Percentiles rank a stretch among this genome's conserved stretches.
Conservation (phyloP, 2,329 filamentous ascomycete species). For the Graphium sp. region DNA sequence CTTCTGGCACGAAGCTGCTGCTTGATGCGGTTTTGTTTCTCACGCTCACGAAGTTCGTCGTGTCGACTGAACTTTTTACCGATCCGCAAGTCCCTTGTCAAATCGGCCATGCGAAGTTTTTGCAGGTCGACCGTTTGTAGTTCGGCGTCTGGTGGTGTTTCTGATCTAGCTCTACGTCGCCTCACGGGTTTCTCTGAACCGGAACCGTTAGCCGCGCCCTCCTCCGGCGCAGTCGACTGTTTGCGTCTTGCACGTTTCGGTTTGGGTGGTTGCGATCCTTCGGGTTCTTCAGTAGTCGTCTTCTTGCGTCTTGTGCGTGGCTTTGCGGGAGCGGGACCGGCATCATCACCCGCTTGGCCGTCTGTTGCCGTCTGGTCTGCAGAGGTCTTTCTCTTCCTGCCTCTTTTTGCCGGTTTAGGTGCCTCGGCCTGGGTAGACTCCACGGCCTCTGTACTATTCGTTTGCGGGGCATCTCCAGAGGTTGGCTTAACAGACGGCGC, state of each 20-base stretch:
- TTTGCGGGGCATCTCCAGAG: too few species aligned
- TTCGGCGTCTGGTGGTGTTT: conserved; percentile 49
- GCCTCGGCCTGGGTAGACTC: too few species aligned
- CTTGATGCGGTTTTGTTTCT: conserved; percentile 25
- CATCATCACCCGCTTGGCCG: too few species aligned
- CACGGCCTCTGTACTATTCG: too few species aligned
- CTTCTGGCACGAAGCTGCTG: conserved; percentile 1
- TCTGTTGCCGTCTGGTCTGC: too few species aligned
- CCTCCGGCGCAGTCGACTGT: not conserved
- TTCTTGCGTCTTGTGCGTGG: too few species aligned
- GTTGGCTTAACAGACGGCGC: too few species aligned
- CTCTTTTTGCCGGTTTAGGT: too few species aligned
- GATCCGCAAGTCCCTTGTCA: conserved; percentile 52
- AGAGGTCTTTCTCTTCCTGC: too few species aligned
- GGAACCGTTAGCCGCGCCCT: conserved; percentile 3
- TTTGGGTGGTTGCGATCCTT: not conserved
- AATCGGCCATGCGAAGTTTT: conserved; percentile 53
- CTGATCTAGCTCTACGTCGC: conserved; percentile 22
- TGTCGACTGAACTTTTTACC: conserved; percentile 64
- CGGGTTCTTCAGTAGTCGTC: not conserved
- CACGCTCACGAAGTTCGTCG: conserved; percentile 52
- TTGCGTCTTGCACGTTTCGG: conserved; percentile 1
- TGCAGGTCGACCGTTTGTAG: conserved; percentile 45
- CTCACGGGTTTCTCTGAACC: conserved; percentile 9
- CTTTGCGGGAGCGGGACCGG: not conserved